Evolutionary conservation across 2,329 filamentous ascomycete species (phyloP), one percentile per base, ranked within the genome.

Genomic region (Falciphora oryzae): DNA sequence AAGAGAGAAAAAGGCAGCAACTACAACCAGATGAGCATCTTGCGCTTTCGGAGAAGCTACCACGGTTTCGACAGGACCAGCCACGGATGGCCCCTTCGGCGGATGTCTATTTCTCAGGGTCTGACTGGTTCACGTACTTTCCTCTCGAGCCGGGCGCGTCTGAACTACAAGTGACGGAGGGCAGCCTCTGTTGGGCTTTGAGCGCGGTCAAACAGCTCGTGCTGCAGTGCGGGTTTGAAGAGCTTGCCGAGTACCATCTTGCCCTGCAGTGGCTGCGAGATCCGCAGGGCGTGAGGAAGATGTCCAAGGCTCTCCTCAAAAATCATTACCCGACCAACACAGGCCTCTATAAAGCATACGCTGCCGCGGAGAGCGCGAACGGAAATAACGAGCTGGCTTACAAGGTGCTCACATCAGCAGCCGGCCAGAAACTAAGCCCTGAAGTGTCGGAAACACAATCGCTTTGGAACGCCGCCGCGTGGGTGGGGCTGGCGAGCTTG

Each of bases 311-410:
- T 8, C 78, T 96, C 0, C 75, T 97, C n/a, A 94, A 53, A 53
- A 53, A 90, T 71, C 81, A 81, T 61, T 84, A 85, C 64, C 80
- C 87, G 0, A 80, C 85, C 1, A 89, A 86, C 69, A 73, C 91
- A 3, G 78, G 81, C 18, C 78, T 97, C 0, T 97, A 96, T 75
- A 90, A 92, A 69, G 86, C 88, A 0, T 96, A 94, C 71, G 91
- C 89, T 0, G 76, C 92, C 18, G 85, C 92, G 4, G 91, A 96
- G 74, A 81, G 77, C 68, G 78, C 79, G 1, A 82, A 82, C 35
- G 85, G 81, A 0, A 88, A 89, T 29, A 69, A 72, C 1, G 80
- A 84, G 0, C 78, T 85, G 60, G 88, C 89, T 5, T 77, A 81
- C 28, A 86, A 85, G 63, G 87, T 95, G 0, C 84, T 94, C 70